Base-by-base conservation (phyloP, 2,329 filamentous ascomycete genomes). In the Microdochium bolleyi region DNA sequence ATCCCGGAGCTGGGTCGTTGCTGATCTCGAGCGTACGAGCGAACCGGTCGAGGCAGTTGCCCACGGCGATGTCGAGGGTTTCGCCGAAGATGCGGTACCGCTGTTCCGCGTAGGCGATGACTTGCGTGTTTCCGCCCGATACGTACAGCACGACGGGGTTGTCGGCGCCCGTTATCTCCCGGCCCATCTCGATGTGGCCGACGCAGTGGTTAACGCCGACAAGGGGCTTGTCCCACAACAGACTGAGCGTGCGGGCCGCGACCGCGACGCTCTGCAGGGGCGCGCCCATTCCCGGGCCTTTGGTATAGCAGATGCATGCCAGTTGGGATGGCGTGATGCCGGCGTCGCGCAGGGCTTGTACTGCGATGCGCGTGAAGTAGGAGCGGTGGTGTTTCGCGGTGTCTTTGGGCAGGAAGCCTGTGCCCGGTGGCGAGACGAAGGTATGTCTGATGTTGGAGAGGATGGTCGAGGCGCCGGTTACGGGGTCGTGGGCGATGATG, bases 171-270 rank as follows among this genome's bases (percentile, higher is more conserved):
- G 94, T 97, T 66, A 99, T 96, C 55, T 88, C 81, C 50, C 94
- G 82, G 30, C 94, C 94, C 94, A 99, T 99, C 74, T 99, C 94
- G 63, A 99, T 97, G 71, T 99, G 94, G 46, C 94, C 94, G 49
- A 99, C 89, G 70, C 94, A 99, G 72, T 99, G 94, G 72, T 99
- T 99, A 24, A 99, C 94, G 24, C 91, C 92, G 2, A 99, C 86
- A 37, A 99, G 76, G n/a, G 88, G 84, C 70, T 89, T 90, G 51
- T 76, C 79, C 94, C 94, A 99, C 16, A 99, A 78, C 54, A 96
- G 73, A 44, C 83, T 79, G 30, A 97, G 74, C 57, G 88, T 89
- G 55, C 94, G 82, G 21, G 92, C 94, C 1, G 85, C 92, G 34
- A 97, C 75, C 30, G 92, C 92, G 14, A 95, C 90, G 56, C 85